Base-by-base conservation (phyloP, 768 basidiomycete species). In the Ramaria rubella region DNA sequence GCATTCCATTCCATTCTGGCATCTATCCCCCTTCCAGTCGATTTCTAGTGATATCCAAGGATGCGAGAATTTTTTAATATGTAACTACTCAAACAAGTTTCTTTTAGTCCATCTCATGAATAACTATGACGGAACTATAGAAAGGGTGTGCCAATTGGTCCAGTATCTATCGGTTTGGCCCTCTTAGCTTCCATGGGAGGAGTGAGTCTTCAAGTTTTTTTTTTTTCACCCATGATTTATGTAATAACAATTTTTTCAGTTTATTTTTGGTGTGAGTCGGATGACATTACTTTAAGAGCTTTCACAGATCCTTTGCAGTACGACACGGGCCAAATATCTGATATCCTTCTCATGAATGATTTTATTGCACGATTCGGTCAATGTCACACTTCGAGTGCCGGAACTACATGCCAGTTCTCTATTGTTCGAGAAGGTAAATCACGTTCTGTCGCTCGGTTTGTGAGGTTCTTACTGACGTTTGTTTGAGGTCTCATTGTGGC, bases 311-410 rank as follows among this genome's bases (percentile, higher is more conserved):
- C 34, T 56, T 51, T 53, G 21, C 51, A 75, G 72, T 85, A 86
- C 61, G 84, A 87, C 67, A 87, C 85, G 12, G 86, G 86, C 24
- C 87, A 89, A 67, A 89, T 90, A 60, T 82, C 82, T 51, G 85
- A 86, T 65, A 85, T 90, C 61, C 71, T 87, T 26, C 70, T 87
- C 68, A 87, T 89, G 85, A 65, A 76, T 11, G 82, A 86, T 68
- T 87, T 87, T 67, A 70, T 77, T 33, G 69, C 73, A 9, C 81
- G 86, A 14, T 88, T 90, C 63, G 85, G 76, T 1, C 68, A 70
- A 15, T 83, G 83, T 63, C 55, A 66, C 0, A 72, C 68, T 21
- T 73, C 71, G 2, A 66, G 70, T 9, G 73, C 71, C 48, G 67
- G 64, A 2, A 61, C 65, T 6, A 74, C 75, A 2, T 85, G 84